phyloP scores from a whole-genome alignment of 768 basidiomycete genomes.

The Kockovaella imperatae region DNA sequence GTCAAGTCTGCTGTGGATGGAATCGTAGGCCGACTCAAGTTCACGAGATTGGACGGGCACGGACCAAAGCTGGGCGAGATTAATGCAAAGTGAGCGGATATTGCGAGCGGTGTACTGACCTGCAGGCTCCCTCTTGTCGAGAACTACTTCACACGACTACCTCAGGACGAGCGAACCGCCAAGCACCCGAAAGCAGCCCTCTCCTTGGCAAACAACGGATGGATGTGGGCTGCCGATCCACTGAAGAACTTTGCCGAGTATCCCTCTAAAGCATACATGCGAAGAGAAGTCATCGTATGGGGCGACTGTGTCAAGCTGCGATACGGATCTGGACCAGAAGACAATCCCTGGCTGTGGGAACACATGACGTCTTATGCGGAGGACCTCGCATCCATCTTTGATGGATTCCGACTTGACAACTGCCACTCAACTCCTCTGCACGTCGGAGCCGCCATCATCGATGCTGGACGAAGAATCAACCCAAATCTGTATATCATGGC shows the following conservation, averaged over 20 bases:
- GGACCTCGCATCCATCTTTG: constrained; percentile 70
- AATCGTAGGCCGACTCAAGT: constrained; percentile 67
- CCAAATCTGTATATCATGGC: constrained; percentile 95
- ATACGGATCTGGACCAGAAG: constrained; percentile 68
- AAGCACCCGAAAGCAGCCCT: constrained; percentile 54
- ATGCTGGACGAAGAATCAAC: constrained; percentile 76
- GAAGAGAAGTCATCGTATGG: constrained; percentile 96
- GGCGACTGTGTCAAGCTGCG: constrained; percentile 96
- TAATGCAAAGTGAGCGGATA: constrained; percentile 52
- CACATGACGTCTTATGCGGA: constrained; percentile 81
- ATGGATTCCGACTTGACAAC: constrained; percentile 97
- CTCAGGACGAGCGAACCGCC: constrained; percentile 46
- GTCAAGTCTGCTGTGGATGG: constrained; percentile 63
- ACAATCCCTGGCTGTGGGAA: constrained; percentile 90
- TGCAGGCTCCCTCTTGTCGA: constrained; percentile 76
- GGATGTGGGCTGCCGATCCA: constrained; percentile 97
- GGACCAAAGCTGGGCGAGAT: constrained; percentile 82
- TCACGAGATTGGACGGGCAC: constrained; percentile 68
- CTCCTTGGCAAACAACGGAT: constrained; percentile 93
- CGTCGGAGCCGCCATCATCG: constrained; percentile 92
- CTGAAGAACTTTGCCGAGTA: constrained; percentile 85
- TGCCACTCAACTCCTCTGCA: constrained; percentile 94
- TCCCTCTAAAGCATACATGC: constrained; percentile 87
- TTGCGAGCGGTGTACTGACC: background rate
- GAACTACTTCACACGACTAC: constrained; percentile 80